These are phyloP conservation scores for Pinguiococcus pyrenoidosus DNA, from an alignment of 108 stramenopile species.

Conservation along the genomic window DNA sequence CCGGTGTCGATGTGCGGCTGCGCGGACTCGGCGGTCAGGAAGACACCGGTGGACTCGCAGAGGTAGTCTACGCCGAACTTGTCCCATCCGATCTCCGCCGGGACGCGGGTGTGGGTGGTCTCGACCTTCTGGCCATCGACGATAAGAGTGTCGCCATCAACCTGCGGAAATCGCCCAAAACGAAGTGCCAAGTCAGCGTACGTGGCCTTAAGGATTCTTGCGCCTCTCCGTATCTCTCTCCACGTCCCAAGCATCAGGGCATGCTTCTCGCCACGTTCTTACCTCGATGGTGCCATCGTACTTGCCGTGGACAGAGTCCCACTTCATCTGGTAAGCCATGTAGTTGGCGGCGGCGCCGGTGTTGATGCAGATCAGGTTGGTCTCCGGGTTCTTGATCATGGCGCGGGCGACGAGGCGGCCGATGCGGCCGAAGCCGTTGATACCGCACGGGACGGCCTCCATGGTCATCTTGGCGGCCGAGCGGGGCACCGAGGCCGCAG, in stretches of 20 bases:
- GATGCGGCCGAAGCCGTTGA: slow-evolving; percentile 99
- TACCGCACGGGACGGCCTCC: slow-evolving; percentile 21
- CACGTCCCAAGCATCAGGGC: too few relatives aligned
- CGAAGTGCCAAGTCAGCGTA: too few relatives aligned
- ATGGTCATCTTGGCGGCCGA: too few relatives aligned
- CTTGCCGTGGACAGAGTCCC: slow-evolving; percentile 98
- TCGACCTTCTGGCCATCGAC: slow-evolving; percentile 83
- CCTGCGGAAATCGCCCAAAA: too few relatives aligned
- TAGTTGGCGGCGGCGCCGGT: slow-evolving; percentile 92
- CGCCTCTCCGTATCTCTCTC: too few relatives aligned
- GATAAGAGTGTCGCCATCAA: slow-evolving; percentile 91
- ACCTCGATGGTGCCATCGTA: slow-evolving; percentile 90
- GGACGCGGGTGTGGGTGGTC: slow-evolving; percentile 85
- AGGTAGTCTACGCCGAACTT: slow-evolving; percentile 88
- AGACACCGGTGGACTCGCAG: slow-evolving; percentile 98
- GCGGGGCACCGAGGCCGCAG: too few relatives aligned
- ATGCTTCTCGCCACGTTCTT: too few relatives aligned
- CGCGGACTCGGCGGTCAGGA: slow-evolving; percentile 90
- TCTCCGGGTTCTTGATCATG: slow-evolving; percentile 79
- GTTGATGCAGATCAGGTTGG: slow-evolving; percentile 81
- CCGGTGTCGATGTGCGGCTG: slow-evolving; percentile 88
- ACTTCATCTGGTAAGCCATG: slow-evolving; percentile 99
- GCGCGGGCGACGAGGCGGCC: slow-evolving; percentile 92
- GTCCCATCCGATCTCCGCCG: slow-evolving; percentile 89
- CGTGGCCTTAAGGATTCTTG: too few relatives aligned